phyloP scores from a whole-genome alignment of 495 filamentous ascomycete genomes.

The Aspergillus mulundensis region DNA sequence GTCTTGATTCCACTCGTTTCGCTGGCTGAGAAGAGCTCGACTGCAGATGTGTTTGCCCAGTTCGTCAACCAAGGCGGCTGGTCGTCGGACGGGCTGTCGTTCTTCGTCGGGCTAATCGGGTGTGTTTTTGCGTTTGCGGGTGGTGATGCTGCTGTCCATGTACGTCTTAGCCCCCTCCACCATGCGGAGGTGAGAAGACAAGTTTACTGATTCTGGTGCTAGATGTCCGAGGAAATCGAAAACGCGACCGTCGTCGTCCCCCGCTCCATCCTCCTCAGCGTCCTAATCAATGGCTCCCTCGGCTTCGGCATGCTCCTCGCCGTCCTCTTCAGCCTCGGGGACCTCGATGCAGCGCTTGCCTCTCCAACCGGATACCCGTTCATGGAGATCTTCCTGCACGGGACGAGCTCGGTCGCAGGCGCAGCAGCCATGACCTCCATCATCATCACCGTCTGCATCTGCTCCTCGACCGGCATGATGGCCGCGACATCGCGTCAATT shows the following conservation, averaged over 20 bases:
- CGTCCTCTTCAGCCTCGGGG: slow-evolving; percentile 44
- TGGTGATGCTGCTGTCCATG: slow-evolving; percentile 39
- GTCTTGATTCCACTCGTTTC: slow-evolving; percentile 47
- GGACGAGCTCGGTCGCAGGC: slow-evolving; percentile 36
- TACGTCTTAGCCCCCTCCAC: too few species aligned
- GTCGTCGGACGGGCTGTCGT: slow-evolving; percentile 38
- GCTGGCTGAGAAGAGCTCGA: slow-evolving; percentile 38
- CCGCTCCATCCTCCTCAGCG: slow-evolving; percentile 41
- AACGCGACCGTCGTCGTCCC: slow-evolving; percentile 45
- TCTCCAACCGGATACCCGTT: slow-evolving; percentile 43
- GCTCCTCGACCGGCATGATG: slow-evolving; percentile 39
- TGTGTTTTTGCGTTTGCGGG: slow-evolving; percentile 42
- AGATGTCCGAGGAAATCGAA: slow-evolving; percentile 55
- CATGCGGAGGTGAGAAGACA: too few species aligned
- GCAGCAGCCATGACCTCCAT: slow-evolving; percentile 44
- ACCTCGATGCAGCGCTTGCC: slow-evolving; percentile 35
- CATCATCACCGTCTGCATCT: slow-evolving; percentile 38
- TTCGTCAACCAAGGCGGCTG: slow-evolving; percentile 47
- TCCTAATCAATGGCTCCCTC: slow-evolving; percentile 45
- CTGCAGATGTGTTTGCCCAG: slow-evolving; percentile 41
- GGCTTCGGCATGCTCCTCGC: slow-evolving; percentile 49
- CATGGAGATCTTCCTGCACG: slow-evolving; percentile 48
- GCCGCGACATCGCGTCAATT: slow-evolving; percentile 50
- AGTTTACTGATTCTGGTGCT: too few species aligned
- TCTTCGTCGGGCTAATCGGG: slow-evolving; percentile 41